phyloP scores from a whole-genome alignment of 805 yeast species.

The Starmerella floris region DNA sequence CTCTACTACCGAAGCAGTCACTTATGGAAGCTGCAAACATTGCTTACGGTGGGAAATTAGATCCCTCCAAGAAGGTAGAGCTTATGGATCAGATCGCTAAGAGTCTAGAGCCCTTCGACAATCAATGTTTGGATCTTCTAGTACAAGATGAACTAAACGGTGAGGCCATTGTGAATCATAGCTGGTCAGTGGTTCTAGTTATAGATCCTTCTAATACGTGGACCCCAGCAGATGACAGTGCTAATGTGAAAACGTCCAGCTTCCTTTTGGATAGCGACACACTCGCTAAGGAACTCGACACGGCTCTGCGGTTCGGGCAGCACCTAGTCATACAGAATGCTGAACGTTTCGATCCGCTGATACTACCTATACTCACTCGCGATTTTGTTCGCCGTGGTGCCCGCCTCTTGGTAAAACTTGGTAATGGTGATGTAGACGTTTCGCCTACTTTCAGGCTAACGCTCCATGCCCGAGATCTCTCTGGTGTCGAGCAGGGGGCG shows the following conservation, averaged over 20 bases:
- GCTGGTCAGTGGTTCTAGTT: constrained; percentile 38
- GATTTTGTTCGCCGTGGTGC: constrained; percentile 60
- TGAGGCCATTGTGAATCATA: constrained; percentile 33
- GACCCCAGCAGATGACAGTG: background rate
- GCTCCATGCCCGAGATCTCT: constrained; percentile 48
- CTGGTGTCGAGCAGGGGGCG: constrained; percentile 29
- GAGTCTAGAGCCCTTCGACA: background rate
- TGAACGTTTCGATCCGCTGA: constrained; percentile 63
- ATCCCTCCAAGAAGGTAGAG: constrained; percentile 35
- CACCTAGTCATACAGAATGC: constrained; percentile 61
- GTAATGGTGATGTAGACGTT: constrained; percentile 51
- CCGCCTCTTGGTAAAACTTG: constrained; percentile 46
- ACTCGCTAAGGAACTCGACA: constrained; percentile 56
- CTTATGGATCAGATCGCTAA: constrained; percentile 21
- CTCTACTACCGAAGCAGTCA: constrained; percentile 48
- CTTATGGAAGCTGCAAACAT: constrained; percentile 49
- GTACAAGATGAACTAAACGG: background rate
- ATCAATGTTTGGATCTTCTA: background rate
- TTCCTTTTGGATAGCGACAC: constrained; percentile 55
- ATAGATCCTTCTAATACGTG: constrained; percentile 50
- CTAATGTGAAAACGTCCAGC: constrained; percentile 29
- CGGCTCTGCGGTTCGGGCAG: constrained; percentile 75
- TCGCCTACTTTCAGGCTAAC: constrained; percentile 49
- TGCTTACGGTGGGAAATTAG: constrained; percentile 47
- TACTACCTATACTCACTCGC: constrained; percentile 46